Base-by-base conservation (phyloP, 345 rosid species). In the Acer negundo region DNA sequence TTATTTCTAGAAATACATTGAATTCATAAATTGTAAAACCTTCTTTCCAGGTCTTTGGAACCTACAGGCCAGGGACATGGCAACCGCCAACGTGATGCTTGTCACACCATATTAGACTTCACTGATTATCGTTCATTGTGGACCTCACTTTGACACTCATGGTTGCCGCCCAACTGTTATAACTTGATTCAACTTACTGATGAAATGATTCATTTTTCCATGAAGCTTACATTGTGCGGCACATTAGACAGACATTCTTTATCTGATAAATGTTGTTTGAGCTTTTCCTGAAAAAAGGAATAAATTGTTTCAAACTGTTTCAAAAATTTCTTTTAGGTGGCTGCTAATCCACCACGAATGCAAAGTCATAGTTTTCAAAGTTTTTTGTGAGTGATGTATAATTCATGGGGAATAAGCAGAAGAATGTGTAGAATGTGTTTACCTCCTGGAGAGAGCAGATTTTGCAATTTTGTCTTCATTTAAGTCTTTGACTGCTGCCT, bases 1-100 rank as follows among this genome's bases (percentile, higher is more conserved):
- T 56, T 15, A 68, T 22, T 62, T 35, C 44, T 42, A 76, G 40
- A 12, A 61, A 66, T 61, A 42, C 28, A 2, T 23, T 55, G 62
- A 64, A 49, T 17, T 75, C 10, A 26, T 26, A 9, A 58, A 58
- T 53, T 1, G 17, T 13, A 23, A 5, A 42, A 55, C 64, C 44
- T 19, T n/a, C 20, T 78, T 83, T 85, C 82, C 87, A 96, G 98
- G 83, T 81, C 87, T 69, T 77, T 90, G 0, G 97, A 83, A 84
- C 94, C 68, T 96, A 77, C 84, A 88, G 77, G 84, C 97, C 98
- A 1, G 99, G 98, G 83, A 90, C 97, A 72, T 96, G 99, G 99
- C 99, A 92, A 75, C 94, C 99, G 1, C 97, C 99, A 28, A 83
- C 92, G 40, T 91, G 89, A 91, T 66, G 64, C 23, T 69, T 72